Evolutionary conservation across 2,329 filamentous ascomycete species (phyloP), one percentile per base, ranked within the genome.

Genomic region (Sphaerulina musiva): DNA sequence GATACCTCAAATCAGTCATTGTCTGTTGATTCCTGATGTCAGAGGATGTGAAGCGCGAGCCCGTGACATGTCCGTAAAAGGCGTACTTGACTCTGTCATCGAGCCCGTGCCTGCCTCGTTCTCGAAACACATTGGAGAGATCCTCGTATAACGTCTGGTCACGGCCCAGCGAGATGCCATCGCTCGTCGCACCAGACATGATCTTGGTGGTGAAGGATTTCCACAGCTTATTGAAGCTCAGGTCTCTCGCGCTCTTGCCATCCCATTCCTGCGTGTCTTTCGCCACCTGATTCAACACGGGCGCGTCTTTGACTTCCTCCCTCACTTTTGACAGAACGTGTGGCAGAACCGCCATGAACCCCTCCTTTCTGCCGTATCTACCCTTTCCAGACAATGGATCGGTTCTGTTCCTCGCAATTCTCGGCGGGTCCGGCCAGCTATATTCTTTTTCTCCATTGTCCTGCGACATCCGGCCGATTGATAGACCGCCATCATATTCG

Each of bases 1-100:
- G 93, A 69, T 84, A 90, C n/a, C 90, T 82, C 61, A 95, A 74
- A 72, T 96, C 89, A n/a, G 89, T 81, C 11, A 95, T 72, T 17
- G 78, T 77, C 62, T 76, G 74, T 63, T 91, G 87, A 31, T 79
- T 79, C 43, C 77, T 72, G 31, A 80, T 72, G 47, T 85, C 73
- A 3, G 74, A 76, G 17, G 74, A 71, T 1, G 83, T 80, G 66
- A 86, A 82, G 26, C 74, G 75, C 2, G 75, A 68, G 10, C 80
- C 78, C 54, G 83, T 74, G 17, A 86, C 72, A 59, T 84, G 83
- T 38, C 79, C 82, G 62, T 85, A 83, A 67, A 93, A 89, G 32
- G 80, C 74, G 64, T 85, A 86, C 55, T 79, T 78, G 38, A 95
- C 61, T 20, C 64, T 57, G 32, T 68, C 64, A 7, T 69, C 63